A percentile compares a stretch with the other conserved stretches of the same genome.
phyloP scores from a whole-genome alignment of 345 rosid genomes.

The Acer negundo region DNA sequence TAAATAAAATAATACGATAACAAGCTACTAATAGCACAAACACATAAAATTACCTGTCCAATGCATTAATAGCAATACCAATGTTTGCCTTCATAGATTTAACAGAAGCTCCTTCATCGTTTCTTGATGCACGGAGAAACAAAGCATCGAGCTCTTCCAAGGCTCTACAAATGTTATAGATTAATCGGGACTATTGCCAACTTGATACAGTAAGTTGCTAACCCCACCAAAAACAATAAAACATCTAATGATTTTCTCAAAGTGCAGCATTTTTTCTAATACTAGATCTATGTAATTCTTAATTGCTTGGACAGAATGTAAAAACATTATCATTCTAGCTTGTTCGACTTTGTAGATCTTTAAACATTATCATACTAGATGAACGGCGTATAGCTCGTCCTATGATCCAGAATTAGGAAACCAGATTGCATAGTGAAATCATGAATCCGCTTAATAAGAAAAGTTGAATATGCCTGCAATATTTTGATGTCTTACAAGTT shows the following conservation, averaged over 20 bases:
- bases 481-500: background rate
- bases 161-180: slow-evolving; percentile 38
- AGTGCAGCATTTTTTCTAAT: background rate
- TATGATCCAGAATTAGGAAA: background rate
- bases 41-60: slow-evolving; percentile 49
- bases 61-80: slow-evolving; percentile 51
- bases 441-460: background rate
- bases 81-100: slow-evolving; percentile 64
- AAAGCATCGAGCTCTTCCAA: slow-evolving; percentile 79
- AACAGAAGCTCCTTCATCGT: slow-evolving; percentile 62
- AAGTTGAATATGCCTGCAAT: background rate
- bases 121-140: slow-evolving; percentile 74
- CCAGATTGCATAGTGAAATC: background rate
- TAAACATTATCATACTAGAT: background rate
- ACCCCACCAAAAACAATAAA: background rate
- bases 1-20: background rate
- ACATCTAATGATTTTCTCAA: background rate
- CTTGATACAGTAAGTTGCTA: background rate
- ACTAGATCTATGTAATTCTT: background rate
- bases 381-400: background rate
- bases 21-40: background rate
- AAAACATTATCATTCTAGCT: background rate
- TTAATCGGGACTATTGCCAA: background rate
- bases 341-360: background rate
- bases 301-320: slow-evolving; percentile 1